phyloP scores from a whole-genome alignment of 78 protist genomes.

The Mantamonas sphyraenae region DNA sequence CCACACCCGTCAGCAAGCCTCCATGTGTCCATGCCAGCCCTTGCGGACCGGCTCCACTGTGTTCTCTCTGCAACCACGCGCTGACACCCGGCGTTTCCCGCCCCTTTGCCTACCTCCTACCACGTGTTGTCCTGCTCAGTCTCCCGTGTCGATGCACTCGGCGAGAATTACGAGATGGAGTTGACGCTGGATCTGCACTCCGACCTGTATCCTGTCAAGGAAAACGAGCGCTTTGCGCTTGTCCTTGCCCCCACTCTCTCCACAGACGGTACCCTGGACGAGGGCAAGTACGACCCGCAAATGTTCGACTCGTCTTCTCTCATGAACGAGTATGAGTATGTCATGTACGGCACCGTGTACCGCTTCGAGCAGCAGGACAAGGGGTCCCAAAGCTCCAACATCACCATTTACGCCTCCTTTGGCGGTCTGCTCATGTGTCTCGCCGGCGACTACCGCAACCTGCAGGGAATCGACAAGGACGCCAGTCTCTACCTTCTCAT shows the following conservation, averaged over 20 bases:
- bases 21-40: neutral
- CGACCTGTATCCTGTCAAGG: slow-evolving; percentile 26
- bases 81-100: neutral
- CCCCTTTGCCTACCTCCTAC: neutral
- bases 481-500: neutral
- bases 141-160: slow-evolving; percentile 13
- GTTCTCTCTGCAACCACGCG: neutral
- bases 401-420: slow-evolving; percentile 25
- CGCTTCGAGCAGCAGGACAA: slow-evolving; percentile 12
- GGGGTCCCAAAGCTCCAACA: neutral
- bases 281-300: neutral
- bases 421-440: slow-evolving; percentile 46
- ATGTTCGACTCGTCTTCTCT: no score
- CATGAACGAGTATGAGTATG: slow-evolving; percentile 29
- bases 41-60: neutral
- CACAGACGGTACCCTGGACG: slow-evolving; percentile 18
- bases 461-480: neutral
- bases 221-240: neutral
- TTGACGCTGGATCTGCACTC: slow-evolving; percentile 31
- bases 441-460: neutral
- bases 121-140: slow-evolving; percentile 2
- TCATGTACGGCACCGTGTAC: slow-evolving; percentile 44
- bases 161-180: slow-evolving; percentile 15
- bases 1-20: neutral
- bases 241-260: slow-evolving; percentile 13